phyloP scores from a whole-genome alignment of 257 asterid genomes.

The Galeopsis tetrahit region DNA sequence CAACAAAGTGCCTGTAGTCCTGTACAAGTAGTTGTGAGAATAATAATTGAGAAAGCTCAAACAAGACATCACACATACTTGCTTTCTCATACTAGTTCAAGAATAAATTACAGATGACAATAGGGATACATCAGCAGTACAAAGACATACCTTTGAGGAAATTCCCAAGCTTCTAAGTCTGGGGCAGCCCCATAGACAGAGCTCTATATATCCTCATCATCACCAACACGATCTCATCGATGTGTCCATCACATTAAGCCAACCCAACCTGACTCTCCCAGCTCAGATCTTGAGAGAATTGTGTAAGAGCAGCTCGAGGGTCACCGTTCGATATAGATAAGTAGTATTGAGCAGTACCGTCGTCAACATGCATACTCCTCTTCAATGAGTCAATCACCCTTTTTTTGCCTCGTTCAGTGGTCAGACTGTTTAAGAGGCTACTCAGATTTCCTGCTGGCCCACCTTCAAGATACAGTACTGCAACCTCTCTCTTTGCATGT shows the following conservation, averaged over 20 bases:
- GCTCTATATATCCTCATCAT: background rate
- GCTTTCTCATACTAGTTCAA: conserved; percentile 16
- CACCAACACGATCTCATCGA: conserved; percentile 24
- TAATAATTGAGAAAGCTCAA: background rate
- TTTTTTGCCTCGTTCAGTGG: conserved; percentile 64
- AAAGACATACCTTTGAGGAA: conserved; percentile 24
- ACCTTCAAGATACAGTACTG: conserved; percentile 88
- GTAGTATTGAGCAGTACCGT: conserved; percentile 88
- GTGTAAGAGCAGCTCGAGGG: conserved; percentile 87
- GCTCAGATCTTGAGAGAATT: conserved; percentile 72
- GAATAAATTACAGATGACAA: background rate
- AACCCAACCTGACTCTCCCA: conserved; percentile 83
- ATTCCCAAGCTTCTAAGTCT: conserved; percentile 21
- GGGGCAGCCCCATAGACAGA: too few relatives aligned
- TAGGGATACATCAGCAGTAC: conserved; percentile 19
- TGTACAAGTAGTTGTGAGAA: conserved; percentile 4
- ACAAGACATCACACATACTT: background rate
- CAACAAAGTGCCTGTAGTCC: background rate
- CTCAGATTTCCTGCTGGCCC: conserved; percentile 56
- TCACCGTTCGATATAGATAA: conserved; percentile 79
- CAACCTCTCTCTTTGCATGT: conserved; percentile 94
- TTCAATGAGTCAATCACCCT: conserved; percentile 75
- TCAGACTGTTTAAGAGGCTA: conserved; percentile 42
- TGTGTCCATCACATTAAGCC: conserved; percentile 39
- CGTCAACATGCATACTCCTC: conserved; percentile 88